These are phyloP conservation scores for Candolleomyces eurysporus DNA, from an alignment of 768 basidiomycete species.

Conservation along the genomic window DNA sequence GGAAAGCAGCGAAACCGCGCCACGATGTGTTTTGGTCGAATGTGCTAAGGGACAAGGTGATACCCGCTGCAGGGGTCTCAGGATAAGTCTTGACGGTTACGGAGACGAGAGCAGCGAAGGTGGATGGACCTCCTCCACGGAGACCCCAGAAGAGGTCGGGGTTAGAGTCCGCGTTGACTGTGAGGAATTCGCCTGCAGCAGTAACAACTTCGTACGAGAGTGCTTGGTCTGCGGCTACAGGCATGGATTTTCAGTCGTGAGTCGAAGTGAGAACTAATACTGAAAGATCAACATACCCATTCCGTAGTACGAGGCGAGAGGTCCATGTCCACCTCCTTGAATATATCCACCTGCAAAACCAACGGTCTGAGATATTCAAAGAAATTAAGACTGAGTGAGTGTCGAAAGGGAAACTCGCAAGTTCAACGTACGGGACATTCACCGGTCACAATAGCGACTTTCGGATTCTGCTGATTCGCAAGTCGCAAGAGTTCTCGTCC, in stretches of 20 bases:
- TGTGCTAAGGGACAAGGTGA: conserved; percentile 12
- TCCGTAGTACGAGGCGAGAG: conserved; percentile 16
- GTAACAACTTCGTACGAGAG: conserved; percentile 40
- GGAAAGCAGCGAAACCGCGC: conserved; percentile 11
- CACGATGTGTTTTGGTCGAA: conserved; percentile 4
- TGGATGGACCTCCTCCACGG: conserved; percentile 35
- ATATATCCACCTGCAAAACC: conserved; percentile 41
- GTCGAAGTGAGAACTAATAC: background rate
- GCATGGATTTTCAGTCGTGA: too few relatives aligned
- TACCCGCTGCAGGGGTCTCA: conserved; percentile 13
- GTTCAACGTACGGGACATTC: conserved; percentile 14
- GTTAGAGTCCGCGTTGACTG: conserved; percentile 36
- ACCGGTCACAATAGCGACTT: conserved; percentile 14
- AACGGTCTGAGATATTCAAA: conserved; percentile 23
- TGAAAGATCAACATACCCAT: conserved; percentile 12
- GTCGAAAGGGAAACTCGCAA: background rate
- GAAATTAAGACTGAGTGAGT: background rate
- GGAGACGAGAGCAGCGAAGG: conserved; percentile 12
- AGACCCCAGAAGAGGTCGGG: conserved; percentile 46
- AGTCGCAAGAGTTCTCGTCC: conserved; percentile 11
- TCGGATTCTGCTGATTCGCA: conserved; percentile 14
- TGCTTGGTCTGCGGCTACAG: conserved; percentile 23
- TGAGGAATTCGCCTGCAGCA: conserved; percentile 35
- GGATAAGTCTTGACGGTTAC: conserved; percentile 16
- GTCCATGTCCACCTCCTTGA: conserved; percentile 35